Evolutionary conservation across 192 early-diverging fungal genomes (phyloP).

Genomic region (Umbelopsis vinacea): DNA sequence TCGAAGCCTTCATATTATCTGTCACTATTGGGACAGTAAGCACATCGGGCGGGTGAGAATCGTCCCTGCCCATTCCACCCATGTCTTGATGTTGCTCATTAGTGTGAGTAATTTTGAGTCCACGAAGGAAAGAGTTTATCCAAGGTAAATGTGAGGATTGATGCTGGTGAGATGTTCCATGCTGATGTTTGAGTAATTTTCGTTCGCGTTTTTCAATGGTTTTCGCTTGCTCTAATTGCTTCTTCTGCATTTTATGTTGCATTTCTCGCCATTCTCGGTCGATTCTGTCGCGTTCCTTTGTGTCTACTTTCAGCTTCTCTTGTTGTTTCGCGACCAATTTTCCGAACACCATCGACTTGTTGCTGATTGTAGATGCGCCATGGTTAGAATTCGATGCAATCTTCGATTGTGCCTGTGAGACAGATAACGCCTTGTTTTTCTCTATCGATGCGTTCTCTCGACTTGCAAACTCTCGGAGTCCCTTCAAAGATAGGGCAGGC

Average conservation of each 20-base stretch:
- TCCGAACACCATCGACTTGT: conserved; percentile 36
- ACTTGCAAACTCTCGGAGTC: conserved; percentile 43
- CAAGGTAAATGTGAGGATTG: conserved; percentile 35
- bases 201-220: conserved; percentile 46
- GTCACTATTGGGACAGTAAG: background rate
- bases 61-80: background rate
- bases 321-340: conserved; percentile 62
- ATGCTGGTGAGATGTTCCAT: conserved; percentile 17
- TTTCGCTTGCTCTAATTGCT: conserved; percentile 51
- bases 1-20: conserved; percentile 55
- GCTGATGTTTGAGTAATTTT: conserved; percentile 30
- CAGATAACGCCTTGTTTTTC: background rate
- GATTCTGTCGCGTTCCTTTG: conserved; percentile 69
- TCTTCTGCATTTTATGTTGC: conserved; percentile 49
- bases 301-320: conserved; percentile 68
- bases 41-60: background rate
- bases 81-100: conserved; percentile 13
- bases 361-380: background rate
- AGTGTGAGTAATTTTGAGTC: conserved; percentile 20
- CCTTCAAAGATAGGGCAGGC: conserved; percentile 37
- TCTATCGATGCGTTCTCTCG: conserved; percentile 26
- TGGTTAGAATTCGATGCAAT: background rate
- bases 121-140: conserved; percentile 42
- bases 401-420: background rate
- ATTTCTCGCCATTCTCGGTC: conserved; percentile 63